These are phyloP conservation scores for Penicillium palitans DNA, from an alignment of 2,329 filamentous ascomycete species.

Conservation along the genomic window DNA sequence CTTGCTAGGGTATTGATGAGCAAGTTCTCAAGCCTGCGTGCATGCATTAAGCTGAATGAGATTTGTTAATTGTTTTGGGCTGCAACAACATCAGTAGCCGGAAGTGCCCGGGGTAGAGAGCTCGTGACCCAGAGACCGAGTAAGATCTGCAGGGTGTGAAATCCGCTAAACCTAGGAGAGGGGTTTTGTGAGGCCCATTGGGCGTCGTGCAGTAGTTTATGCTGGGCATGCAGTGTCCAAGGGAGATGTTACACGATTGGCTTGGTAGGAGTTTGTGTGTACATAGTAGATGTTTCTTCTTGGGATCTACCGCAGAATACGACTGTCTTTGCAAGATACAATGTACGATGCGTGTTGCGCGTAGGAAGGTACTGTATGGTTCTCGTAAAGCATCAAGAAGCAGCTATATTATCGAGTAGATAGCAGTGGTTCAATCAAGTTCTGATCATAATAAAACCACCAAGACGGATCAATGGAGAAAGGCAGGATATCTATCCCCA, in stretches of 20 bases:
- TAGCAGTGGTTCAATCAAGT: background rate
- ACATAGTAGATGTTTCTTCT: background rate
- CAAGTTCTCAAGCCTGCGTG: background rate
- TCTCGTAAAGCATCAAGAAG: too few relatives aligned
- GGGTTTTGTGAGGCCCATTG: background rate
- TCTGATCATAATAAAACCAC: background rate
- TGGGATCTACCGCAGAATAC: background rate
- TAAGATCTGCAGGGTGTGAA: constrained; percentile 5
- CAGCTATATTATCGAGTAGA: background rate
- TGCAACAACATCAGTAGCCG: constrained; percentile 6
- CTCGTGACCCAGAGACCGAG: constrained; percentile 18
- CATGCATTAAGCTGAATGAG: constrained; percentile 13
- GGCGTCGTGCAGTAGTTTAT: constrained; percentile 2
- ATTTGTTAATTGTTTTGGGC: constrained; percentile 19
- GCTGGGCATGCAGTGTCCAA: background rate
- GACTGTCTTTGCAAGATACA: too few relatives aligned
- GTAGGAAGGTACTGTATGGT: background rate
- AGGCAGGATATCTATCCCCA: background rate
- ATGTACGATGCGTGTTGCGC: background rate
- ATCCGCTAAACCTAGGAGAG: background rate
- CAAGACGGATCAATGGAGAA: background rate
- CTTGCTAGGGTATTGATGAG: background rate
- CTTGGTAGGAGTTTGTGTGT: background rate
- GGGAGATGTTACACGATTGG: background rate
- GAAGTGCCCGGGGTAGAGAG: constrained; percentile 10